Conservation (phyloP, 495 filamentous ascomycete species). For the Neurospora tetrasperma region DNA sequence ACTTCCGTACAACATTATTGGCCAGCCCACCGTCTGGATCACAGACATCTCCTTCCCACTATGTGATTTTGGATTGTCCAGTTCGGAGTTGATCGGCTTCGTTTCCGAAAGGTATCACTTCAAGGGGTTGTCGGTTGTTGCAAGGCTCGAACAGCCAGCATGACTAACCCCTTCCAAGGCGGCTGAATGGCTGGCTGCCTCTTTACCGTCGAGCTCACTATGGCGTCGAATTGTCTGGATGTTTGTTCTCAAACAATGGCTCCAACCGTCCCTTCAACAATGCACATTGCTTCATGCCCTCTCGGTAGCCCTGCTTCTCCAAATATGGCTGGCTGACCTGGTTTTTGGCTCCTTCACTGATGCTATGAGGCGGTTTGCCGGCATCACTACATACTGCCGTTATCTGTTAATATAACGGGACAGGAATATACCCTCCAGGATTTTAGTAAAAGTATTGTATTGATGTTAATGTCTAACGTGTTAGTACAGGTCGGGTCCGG, state of each 20-base stretch:
- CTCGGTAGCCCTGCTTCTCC: neutral
- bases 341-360: neutral
- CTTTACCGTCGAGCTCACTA: neutral
- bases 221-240: neutral
- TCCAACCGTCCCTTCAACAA: neutral
- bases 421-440: neutral
- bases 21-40: neutral
- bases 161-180: neutral
- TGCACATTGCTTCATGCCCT: neutral
- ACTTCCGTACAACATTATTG: neutral
- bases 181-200: slow-evolving; percentile 11
- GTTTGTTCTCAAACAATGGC: neutral
- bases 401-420: neutral
- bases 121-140: slow-evolving; percentile 8
- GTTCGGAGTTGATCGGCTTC: neutral
- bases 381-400: neutral
- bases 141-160: slow-evolving; percentile 7
- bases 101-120: neutral
- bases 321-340: neutral
- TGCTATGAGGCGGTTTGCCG: neutral
- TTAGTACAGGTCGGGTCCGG: neutral
- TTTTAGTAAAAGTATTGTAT: neutral
- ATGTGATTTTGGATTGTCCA: neutral
- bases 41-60: neutral
- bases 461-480: neutral